Percentiles rank a stretch among this genome's conserved stretches.
These are phyloP conservation scores for Pyrenochaeta sp. DNA, from an alignment of 2,329 filamentous ascomycete genomes.

Conservation along the genomic window DNA sequence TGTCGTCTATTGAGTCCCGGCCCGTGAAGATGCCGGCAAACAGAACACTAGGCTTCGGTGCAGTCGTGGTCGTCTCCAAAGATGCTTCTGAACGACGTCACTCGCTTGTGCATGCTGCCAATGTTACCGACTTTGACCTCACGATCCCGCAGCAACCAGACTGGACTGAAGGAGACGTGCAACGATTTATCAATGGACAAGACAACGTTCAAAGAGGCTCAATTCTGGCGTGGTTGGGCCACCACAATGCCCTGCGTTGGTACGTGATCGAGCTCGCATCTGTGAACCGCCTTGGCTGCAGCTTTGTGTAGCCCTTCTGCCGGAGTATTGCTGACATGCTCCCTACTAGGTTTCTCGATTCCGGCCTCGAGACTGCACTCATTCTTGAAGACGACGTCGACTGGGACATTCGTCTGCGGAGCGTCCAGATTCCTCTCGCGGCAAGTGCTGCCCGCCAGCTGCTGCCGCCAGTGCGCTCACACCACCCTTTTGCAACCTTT, in stretches of 20 bases:
- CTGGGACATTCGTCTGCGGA: constrained; percentile 56
- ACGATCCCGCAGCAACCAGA: constrained; percentile 53
- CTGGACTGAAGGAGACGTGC: constrained; percentile 53
- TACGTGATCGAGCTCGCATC: constrained; percentile 24
- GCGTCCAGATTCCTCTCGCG: constrained; percentile 52
- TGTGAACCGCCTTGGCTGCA: constrained; percentile 14
- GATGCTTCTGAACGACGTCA: constrained; percentile 50
- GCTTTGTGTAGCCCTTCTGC: constrained; percentile 3
- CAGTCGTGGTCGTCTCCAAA: constrained; percentile 53
- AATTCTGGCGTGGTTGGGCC: constrained; percentile 55
- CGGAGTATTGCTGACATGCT: constrained; percentile 18
- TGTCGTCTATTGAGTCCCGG: constrained; percentile 32
- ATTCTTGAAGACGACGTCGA: constrained; percentile 58
- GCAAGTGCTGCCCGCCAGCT: constrained; percentile 51
- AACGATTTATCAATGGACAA: constrained; percentile 47
- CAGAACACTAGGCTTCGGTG: constrained; percentile 52
- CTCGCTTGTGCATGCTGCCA: constrained; percentile 51
- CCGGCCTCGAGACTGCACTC: constrained; percentile 52
- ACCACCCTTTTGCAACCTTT: constrained; percentile 26
- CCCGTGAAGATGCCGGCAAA: constrained; percentile 42
- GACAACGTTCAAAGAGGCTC: constrained; percentile 50
- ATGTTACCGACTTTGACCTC: constrained; percentile 53
- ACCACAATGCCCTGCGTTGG: constrained; percentile 53
- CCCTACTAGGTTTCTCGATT: constrained; percentile 51
- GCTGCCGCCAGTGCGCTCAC: constrained; percentile 38